phyloP scores from a whole-genome alignment of 2,329 filamentous ascomycete genomes.

The Drechslerella coelobrocha region DNA sequence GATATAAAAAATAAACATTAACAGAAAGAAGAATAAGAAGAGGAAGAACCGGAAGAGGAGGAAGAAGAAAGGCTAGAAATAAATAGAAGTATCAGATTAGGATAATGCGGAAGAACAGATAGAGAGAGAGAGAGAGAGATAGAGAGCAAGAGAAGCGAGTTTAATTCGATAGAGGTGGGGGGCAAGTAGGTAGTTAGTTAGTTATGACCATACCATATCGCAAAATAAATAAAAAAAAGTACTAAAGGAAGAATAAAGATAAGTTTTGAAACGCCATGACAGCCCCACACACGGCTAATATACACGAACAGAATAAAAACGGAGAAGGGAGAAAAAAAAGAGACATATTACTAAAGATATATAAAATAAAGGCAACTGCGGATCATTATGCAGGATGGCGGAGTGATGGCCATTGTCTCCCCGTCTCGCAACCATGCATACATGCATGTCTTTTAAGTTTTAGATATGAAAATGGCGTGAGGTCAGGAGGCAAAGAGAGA shows the following conservation, averaged over 20 bases:
- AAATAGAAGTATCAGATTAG: too few relatives aligned
- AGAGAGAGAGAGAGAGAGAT: background rate
- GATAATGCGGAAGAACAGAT: background rate
- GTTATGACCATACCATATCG: too few relatives aligned
- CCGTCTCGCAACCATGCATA: background rate
- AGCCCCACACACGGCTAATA: background rate
- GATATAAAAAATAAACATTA: background rate
- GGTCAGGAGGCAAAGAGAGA: constrained; percentile 31
- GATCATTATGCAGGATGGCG: too few relatives aligned
- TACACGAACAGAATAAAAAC: constrained; percentile 15
- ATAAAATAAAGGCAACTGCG: background rate
- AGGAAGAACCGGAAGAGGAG: too few relatives aligned
- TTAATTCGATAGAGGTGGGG: too few relatives aligned
- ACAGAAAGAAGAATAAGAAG: constrained; percentile 9
- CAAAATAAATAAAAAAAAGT: constrained; percentile 6
- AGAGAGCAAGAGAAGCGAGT: too few relatives aligned
- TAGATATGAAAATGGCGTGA: background rate
- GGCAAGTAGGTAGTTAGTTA: too few relatives aligned
- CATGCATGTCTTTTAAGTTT: background rate
- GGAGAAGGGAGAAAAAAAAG: constrained; percentile 10
- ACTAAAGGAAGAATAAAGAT: background rate
- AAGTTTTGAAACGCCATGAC: too few relatives aligned
- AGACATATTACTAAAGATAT: background rate
- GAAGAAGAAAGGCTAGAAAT: too few relatives aligned
- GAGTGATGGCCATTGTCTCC: too few relatives aligned